phyloP scores from a whole-genome alignment of 2,329 filamentous ascomycete genomes.

The Verticillium tricorpus region DNA sequence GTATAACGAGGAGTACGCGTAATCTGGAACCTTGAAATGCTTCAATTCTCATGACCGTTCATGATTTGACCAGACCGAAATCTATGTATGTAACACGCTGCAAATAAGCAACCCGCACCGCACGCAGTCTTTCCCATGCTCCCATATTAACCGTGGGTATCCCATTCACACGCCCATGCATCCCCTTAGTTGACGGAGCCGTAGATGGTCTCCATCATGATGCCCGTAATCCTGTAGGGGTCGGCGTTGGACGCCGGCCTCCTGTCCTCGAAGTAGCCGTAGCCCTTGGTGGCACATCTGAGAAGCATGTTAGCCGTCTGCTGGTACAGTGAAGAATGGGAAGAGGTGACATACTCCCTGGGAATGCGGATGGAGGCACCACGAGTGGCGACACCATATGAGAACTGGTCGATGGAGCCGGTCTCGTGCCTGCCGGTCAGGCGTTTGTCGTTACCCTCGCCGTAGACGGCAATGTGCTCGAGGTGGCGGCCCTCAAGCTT shows the following conservation, averaged over 20 bases:
- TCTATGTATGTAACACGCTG: background rate
- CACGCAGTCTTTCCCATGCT: background rate
- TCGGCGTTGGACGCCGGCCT: constrained; percentile 64
- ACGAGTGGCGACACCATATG: constrained; percentile 92
- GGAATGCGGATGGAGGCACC: constrained; percentile 92
- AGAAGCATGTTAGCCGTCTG: background rate
- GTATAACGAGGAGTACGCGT: too few species aligned
- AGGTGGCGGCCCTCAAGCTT: constrained; percentile 73
- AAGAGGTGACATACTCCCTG: constrained; percentile 53
- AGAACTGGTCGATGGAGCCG: constrained; percentile 87
- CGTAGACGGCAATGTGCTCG: constrained; percentile 90
- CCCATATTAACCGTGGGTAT: background rate
- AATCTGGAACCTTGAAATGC: background rate
- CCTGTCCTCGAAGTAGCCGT: constrained; percentile 90
- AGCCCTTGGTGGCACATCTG: constrained; percentile 67
- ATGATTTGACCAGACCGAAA: background rate
- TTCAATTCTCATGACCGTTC: background rate
- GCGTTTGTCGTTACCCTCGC: constrained; percentile 91
- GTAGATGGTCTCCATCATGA: constrained; percentile 13
- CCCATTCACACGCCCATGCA: background rate
- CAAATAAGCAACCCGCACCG: background rate
- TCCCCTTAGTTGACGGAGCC: background rate
- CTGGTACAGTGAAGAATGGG: background rate
- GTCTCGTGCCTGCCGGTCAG: constrained; percentile 95
- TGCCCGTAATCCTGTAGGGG: constrained; percentile 15